Percentiles rank a stretch among this genome's conserved stretches.
phyloP scores from a whole-genome alignment of 768 basidiomycete genomes.

The Goffeauzyma gilvescens region DNA sequence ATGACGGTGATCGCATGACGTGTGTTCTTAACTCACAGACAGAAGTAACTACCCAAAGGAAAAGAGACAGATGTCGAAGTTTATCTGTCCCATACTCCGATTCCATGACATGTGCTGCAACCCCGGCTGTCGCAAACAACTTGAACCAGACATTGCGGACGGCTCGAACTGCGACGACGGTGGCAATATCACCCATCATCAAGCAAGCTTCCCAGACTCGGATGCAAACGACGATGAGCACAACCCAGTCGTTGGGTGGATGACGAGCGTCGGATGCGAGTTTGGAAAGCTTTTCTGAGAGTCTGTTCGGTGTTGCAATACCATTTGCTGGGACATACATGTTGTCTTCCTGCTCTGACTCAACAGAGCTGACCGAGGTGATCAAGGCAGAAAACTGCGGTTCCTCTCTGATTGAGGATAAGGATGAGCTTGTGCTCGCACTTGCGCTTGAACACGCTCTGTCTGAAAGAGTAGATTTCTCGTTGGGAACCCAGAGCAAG shows the following conservation, averaged over 20 bases:
- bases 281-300: no score
- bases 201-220: slow-evolving; percentile 25
- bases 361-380: slow-evolving; percentile 5
- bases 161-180: slow-evolving; percentile 5
- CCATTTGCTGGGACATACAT: slow-evolving; percentile 4
- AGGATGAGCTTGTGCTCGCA: no score
- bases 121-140: background rate
- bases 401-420: background rate
- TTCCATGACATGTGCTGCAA: background rate
- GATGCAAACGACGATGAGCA: slow-evolving; percentile 12
- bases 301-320: background rate
- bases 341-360: slow-evolving; percentile 9
- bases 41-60: background rate
- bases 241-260: background rate
- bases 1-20: no score
- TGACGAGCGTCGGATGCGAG: no score
- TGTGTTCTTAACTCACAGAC: slow-evolving; percentile 5
- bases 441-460: no score
- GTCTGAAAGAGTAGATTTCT: no score
- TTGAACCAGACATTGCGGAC: slow-evolving; percentile 1
- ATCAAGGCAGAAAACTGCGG: slow-evolving; percentile 3
- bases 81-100: slow-evolving; percentile 3
- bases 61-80: background rate
- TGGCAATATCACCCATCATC: slow-evolving; percentile 16
- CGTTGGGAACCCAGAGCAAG: no score